phyloP scores from a whole-genome alignment of 495 filamentous ascomycete genomes.

The Xylaria nigripes region DNA sequence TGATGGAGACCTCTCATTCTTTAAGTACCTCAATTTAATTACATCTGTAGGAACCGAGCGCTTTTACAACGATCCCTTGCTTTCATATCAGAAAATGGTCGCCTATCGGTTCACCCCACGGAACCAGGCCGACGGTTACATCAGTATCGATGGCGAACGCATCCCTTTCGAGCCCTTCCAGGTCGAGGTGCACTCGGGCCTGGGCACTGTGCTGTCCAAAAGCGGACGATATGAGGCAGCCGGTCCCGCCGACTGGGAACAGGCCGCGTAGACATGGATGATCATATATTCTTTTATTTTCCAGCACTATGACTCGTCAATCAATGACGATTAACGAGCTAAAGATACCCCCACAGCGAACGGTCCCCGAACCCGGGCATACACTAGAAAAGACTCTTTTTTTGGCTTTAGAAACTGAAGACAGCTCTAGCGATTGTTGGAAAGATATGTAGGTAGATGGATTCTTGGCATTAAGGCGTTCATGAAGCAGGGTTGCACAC shows the following conservation, averaged over 20 bases:
- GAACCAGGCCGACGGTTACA: constrained; percentile 62
- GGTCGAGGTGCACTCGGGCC: constrained; percentile 73
- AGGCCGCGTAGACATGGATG: constrained; percentile 8
- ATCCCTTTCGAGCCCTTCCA: constrained; percentile 84
- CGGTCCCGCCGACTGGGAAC: constrained; percentile 45
- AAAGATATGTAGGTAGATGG: neutral
- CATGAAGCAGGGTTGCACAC: too few relatives aligned
- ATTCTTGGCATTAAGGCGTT: neutral
- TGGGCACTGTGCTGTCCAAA: constrained; percentile 78
- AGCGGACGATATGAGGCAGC: constrained; percentile 64
- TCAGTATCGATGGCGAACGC: constrained; percentile 89
- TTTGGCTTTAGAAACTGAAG: neutral
- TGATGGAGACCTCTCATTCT: constrained; percentile 60
- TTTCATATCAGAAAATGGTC: constrained; percentile 70
- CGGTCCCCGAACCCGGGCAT: neutral
- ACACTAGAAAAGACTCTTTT: neutral
- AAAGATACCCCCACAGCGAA: constrained; percentile 10
- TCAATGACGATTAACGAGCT: neutral
- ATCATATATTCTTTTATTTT: neutral
- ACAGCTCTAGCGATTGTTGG: neutral
- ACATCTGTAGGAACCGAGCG: constrained; percentile 58
- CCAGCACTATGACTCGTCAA: neutral
- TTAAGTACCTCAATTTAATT: constrained; percentile 57
- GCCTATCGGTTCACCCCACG: constrained; percentile 79
- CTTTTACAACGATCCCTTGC: constrained; percentile 71